phyloP scores from a whole-genome alignment of 331 rosid genomes.

The Pyrus hybrid region DNA sequence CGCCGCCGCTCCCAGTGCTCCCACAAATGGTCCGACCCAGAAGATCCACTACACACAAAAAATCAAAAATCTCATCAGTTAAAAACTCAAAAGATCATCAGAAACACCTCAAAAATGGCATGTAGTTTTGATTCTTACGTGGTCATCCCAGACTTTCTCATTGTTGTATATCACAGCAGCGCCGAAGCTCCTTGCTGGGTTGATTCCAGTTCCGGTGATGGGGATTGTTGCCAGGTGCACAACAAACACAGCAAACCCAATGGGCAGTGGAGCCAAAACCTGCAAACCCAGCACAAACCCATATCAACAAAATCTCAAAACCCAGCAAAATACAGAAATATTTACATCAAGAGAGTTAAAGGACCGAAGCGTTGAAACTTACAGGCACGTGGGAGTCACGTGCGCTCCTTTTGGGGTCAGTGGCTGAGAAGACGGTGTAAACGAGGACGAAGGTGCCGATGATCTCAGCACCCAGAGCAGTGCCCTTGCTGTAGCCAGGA shows the following conservation, averaged over 20 bases:
- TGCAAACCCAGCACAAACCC: neutral
- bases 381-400: slow-evolving; percentile 91
- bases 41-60: slow-evolving; percentile 63
- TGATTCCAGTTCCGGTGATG: slow-evolving; percentile 79
- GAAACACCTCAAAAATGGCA: neutral
- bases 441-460: slow-evolving; percentile 83
- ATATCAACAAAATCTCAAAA: neutral
- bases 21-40: slow-evolving; percentile 91
- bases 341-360: too few species aligned
- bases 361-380: neutral
- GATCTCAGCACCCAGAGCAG: slow-evolving; percentile 81
- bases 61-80: neutral
- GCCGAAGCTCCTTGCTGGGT: slow-evolving; percentile 90
- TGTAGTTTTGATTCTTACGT: slow-evolving; percentile 18
- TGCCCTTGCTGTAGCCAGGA: slow-evolving; percentile 54
- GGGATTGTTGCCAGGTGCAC: slow-evolving; percentile 93
- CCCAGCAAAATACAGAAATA: too few species aligned
- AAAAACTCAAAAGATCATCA: neutral
- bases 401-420: slow-evolving; percentile 85
- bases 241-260: slow-evolving; percentile 80
- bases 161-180: slow-evolving; percentile 68
- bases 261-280: slow-evolving; percentile 90
- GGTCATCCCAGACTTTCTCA: slow-evolving; percentile 61
- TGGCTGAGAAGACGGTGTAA: slow-evolving; percentile 89
- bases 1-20: slow-evolving; percentile 79